These are phyloP conservation scores for Proliferodiscus dingleyae DNA, from an alignment of 2,329 filamentous ascomycete species.

Conservation along the genomic window DNA sequence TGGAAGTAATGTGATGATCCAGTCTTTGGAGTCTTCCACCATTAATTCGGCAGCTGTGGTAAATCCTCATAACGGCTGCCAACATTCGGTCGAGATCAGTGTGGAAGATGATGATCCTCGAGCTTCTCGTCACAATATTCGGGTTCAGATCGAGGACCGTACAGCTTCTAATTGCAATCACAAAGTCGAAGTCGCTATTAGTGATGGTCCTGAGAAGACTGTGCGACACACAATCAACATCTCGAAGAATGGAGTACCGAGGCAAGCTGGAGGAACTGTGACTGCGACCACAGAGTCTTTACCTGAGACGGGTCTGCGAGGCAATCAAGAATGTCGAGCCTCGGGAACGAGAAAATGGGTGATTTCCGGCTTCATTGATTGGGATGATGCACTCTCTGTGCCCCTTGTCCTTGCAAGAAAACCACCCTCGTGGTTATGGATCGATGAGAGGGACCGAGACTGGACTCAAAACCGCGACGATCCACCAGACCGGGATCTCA, in stretches of 20 bases:
- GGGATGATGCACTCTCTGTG: slow-evolving; percentile 16
- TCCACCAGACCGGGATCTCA: slow-evolving; percentile 6
- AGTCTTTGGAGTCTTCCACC: background rate
- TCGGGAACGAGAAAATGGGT: slow-evolving; percentile 4
- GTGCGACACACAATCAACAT: background rate
- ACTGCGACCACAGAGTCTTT: background rate
- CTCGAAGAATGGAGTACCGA: background rate
- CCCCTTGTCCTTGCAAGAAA: slow-evolving; percentile 11
- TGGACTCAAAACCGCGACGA: slow-evolving; percentile 10
- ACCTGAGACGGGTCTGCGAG: background rate
- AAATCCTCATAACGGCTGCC: background rate
- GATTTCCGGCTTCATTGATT: slow-evolving; percentile 19
- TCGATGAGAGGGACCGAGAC: slow-evolving; percentile 1
- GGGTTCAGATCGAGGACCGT: background rate
- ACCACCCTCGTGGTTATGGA: slow-evolving; percentile 19
- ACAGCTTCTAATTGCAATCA: background rate
- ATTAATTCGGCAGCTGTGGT: background rate
- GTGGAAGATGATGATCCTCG: background rate
- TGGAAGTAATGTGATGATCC: slow-evolving; percentile 1
- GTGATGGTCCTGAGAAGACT: background rate
- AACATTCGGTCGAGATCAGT: background rate
- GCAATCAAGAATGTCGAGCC: too few relatives aligned
- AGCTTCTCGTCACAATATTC: background rate
- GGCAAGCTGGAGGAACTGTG: background rate
- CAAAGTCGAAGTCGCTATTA: background rate